These are phyloP conservation scores for Medicago lupulina DNA, from an alignment of 306 rosid genomes.

Conservation along the genomic window DNA sequence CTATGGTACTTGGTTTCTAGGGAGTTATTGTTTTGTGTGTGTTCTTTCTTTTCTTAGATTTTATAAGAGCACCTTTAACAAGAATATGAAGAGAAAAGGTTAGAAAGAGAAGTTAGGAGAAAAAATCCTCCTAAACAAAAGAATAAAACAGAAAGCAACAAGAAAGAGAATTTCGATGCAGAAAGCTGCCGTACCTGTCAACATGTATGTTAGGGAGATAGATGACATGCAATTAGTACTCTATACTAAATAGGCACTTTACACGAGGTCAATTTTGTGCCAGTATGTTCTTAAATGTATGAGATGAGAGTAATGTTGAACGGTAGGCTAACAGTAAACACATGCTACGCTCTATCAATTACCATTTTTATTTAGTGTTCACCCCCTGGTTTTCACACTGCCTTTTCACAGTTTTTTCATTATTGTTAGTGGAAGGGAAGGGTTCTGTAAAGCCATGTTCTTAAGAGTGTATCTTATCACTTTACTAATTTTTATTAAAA, in stretches of 20 bases:
- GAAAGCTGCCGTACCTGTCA: not conserved
- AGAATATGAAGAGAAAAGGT: not conserved
- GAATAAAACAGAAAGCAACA: not conserved
- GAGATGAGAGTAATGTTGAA: not conserved
- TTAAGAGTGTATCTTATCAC: not conserved
- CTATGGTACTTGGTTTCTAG: slow-evolving; percentile 10
- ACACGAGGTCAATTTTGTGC: not conserved
- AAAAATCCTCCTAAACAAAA: slow-evolving; percentile 3
- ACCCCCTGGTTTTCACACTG: not conserved
- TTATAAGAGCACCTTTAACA: not conserved
- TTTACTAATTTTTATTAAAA: not conserved
- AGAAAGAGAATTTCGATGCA: not conserved
- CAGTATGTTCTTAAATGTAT: not conserved
- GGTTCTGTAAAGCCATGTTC: not conserved
- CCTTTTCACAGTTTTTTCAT: not conserved
- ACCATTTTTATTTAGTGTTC: not conserved
- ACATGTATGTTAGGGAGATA: not conserved
- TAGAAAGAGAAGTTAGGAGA: slow-evolving; percentile 9
- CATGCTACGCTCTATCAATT: not conserved
- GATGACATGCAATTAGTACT: not conserved
- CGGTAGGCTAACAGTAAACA: not conserved
- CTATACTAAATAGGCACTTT: not conserved
- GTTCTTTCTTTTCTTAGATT: not conserved
- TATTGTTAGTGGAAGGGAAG: slow-evolving; percentile 3
- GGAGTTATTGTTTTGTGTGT: not conserved